Evolutionary conservation across 2,329 filamentous ascomycete genomes (phyloP).

Genomic region (Capronia coronata): DNA sequence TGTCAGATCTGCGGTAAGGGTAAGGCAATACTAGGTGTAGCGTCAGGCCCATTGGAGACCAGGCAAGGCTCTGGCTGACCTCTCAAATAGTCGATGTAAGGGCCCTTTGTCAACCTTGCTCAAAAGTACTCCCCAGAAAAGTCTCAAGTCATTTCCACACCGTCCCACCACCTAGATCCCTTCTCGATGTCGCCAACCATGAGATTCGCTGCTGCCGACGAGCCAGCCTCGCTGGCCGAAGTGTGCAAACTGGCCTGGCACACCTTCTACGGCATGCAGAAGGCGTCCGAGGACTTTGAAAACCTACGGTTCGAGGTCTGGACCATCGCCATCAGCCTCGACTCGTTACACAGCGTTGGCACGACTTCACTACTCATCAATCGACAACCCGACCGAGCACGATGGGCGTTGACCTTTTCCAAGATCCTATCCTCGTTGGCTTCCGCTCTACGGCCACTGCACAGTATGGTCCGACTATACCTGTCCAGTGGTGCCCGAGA

Average conservation of each 20-base stretch:
- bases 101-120: neutral
- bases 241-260: constrained; percentile 25
- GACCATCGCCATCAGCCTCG: constrained; percentile 24
- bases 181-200: constrained; percentile 12
- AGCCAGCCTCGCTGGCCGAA: constrained; percentile 17
- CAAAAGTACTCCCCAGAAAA: neutral
- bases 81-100: constrained; percentile 2
- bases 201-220: constrained; percentile 13
- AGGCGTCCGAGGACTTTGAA: constrained; percentile 24
- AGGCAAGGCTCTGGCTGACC: neutral
- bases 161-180: neutral
- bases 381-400: constrained; percentile 20
- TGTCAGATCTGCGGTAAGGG: no score
- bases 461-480: constrained; percentile 21
- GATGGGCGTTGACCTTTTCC: constrained; percentile 23
- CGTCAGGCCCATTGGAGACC: neutral
- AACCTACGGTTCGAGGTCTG: constrained; percentile 25
- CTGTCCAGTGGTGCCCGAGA: constrained; percentile 17
- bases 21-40: neutral
- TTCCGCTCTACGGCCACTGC: constrained; percentile 16
- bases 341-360: constrained; percentile 23
- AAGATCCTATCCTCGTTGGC: constrained; percentile 21
- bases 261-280: constrained; percentile 25
- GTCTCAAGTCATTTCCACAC: neutral
- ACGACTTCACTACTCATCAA: constrained; percentile 22